Evolutionary conservation across 129 eudicot genomes (phyloP).

Genomic region (Apium graveolens): DNA sequence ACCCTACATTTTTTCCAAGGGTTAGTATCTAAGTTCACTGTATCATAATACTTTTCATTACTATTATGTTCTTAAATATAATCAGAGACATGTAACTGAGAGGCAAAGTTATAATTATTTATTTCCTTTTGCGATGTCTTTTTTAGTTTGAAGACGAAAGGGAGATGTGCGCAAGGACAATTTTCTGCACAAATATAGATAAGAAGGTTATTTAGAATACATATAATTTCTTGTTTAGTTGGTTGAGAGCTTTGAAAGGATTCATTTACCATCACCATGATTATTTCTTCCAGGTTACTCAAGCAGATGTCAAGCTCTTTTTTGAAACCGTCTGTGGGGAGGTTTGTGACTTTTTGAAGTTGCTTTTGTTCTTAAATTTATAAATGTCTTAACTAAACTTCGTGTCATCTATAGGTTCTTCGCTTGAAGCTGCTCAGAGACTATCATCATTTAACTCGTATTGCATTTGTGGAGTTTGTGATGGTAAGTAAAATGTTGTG

Average conservation of each 20-base stretch:
- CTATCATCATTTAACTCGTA: conserved; percentile 84
- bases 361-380: too few relatives aligned
- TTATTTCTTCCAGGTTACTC: conserved; percentile 92
- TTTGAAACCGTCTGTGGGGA: conserved; percentile 84
- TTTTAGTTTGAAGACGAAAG: conserved; percentile 43
- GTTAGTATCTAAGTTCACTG: too few relatives aligned
- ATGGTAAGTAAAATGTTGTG: conserved; percentile 49
- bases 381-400: too few relatives aligned
- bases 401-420: conserved; percentile 18
- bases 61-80: too few relatives aligned
- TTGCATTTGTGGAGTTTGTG: conserved; percentile 93
- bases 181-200: conserved; percentile 52
- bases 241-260: neutral
- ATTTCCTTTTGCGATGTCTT: neutral
- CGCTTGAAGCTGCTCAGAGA: conserved; percentile 96
- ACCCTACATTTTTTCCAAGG: too few relatives aligned
- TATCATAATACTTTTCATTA: too few relatives aligned
- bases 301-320: conserved; percentile 80
- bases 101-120: too few relatives aligned
- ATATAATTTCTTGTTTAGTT: neutral
- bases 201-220: conserved; percentile 38
- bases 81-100: too few relatives aligned
- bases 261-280: too few relatives aligned
- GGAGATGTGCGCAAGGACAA: conserved; percentile 61
- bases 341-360: conserved; percentile 47